A percentile compares a stretch with the other conserved stretches of the same genome.
Conservation (phyloP, 371 early-diverging fungal genomes). For the Mucor mucedo region DNA sequence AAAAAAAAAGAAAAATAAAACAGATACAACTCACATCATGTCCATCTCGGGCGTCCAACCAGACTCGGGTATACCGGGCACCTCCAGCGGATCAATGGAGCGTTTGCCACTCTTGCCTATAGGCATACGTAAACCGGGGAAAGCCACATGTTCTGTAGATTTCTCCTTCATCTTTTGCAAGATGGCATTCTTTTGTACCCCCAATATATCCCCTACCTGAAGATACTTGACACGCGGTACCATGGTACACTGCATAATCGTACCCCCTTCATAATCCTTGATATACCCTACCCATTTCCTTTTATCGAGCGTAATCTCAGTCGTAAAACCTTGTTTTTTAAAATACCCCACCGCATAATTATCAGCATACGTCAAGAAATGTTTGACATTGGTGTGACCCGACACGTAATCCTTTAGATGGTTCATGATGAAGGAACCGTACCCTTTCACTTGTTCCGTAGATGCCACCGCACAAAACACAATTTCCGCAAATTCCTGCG, state of each 20-base stretch:
- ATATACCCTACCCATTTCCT: conserved; percentile 98
- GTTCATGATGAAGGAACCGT: conserved; percentile 94
- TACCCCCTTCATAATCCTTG: conserved; percentile 99
- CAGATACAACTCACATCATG: not conserved
- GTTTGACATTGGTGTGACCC: conserved; percentile 68
- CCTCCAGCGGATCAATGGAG: conserved; percentile 59
- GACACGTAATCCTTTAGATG: conserved; percentile 90
- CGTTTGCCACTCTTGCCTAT: conserved; percentile 49
- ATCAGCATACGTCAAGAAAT: conserved; percentile 99
- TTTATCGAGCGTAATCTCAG: conserved; percentile 92
- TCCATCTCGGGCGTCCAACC: conserved; percentile 94
- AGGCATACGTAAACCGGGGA: conserved; percentile 81
- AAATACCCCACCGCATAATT: conserved; percentile 99
- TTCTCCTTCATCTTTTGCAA: conserved; percentile 79
- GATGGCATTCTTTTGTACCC: conserved; percentile 77
- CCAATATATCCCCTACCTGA: conserved; percentile 62
- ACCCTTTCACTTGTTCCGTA: conserved; percentile 97
- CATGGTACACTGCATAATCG: conserved; percentile 92
- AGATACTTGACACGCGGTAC: conserved; percentile 65
- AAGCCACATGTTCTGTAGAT: conserved; percentile 76
- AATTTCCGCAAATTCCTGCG: conserved; percentile 96
- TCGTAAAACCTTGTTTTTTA: conserved; percentile 99
- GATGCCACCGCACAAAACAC: conserved; percentile 98
- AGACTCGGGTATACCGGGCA: conserved; percentile 85
- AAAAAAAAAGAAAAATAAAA: not conserved